Percentiles rank a stretch among this genome's conserved stretches.
Conservation (phyloP, 2,329 filamentous ascomycete species). For the Ampelomyces quisqualis region DNA sequence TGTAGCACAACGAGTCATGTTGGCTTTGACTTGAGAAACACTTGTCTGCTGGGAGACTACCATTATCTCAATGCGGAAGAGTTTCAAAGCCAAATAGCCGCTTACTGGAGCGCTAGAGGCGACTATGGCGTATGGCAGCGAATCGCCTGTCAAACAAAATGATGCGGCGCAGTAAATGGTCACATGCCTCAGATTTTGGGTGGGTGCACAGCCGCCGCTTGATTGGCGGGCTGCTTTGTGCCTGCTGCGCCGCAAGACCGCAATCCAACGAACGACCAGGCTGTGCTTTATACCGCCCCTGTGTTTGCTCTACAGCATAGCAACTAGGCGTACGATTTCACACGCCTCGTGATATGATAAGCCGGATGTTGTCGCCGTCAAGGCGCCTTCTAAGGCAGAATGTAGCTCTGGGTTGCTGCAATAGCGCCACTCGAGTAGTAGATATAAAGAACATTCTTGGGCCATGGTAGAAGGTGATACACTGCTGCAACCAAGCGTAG, state of each 20-base stretch:
- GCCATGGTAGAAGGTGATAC: not conserved
- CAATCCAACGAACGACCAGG: not conserved
- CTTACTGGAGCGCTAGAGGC: constrained; percentile 5
- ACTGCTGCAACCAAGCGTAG: constrained; percentile 2
- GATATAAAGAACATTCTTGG: constrained; percentile 1
- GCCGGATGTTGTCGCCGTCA: not conserved
- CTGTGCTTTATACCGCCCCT: not conserved
- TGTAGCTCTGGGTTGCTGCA: not conserved
- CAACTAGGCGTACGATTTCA: not conserved
- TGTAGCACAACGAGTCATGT: too few relatives aligned
- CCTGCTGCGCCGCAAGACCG: not conserved
- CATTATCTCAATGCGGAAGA: not conserved
- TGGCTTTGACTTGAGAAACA: too few relatives aligned
- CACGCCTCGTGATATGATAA: not conserved
- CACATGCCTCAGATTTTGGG: not conserved
- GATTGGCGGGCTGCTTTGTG: not conserved
- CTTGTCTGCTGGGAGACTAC: too few relatives aligned
- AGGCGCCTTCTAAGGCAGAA: not conserved
- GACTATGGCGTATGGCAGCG: constrained; percentile 2
- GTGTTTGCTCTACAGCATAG: too few relatives aligned
- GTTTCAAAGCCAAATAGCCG: not conserved
- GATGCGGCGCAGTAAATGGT: not conserved
- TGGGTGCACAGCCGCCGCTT: not conserved
- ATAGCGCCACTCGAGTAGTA: not conserved
- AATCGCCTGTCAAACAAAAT: too few relatives aligned